Evolutionary conservation across 2,329 filamentous ascomycete genomes (phyloP).

Genomic region (Ascochyta lentis): DNA sequence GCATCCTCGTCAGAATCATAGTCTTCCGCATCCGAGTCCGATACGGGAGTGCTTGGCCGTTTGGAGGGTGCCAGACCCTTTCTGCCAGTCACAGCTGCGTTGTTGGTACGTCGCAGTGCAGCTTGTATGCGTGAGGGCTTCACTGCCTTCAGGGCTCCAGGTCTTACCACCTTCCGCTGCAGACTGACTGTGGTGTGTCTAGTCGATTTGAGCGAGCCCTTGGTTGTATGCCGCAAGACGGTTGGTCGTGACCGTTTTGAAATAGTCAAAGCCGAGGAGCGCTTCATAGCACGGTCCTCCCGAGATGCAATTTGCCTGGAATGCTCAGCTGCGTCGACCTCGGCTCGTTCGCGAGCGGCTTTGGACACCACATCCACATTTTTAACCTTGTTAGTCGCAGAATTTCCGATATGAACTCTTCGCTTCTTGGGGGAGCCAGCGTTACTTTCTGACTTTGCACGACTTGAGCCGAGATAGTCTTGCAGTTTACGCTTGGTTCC

Average conservation of each 20-base stretch:
- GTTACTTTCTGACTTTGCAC: conserved; percentile 29
- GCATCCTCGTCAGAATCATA: conserved; percentile 29
- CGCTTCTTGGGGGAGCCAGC: conserved; percentile 43
- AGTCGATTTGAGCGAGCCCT: conserved; percentile 24
- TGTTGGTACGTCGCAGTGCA: conserved; percentile 10
- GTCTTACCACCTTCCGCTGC: conserved; percentile 28
- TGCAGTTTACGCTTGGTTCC: conserved; percentile 47
- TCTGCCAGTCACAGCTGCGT: conserved; percentile 16
- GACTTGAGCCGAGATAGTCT: conserved; percentile 34
- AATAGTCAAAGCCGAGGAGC: conserved; percentile 24
- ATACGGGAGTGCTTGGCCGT: conserved; percentile 27
- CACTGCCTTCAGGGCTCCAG: conserved; percentile 34
- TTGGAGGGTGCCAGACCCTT: conserved; percentile 22
- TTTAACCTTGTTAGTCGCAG: conserved; percentile 32
- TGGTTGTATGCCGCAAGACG: conserved; percentile 14
- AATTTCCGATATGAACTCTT: conserved; percentile 26
- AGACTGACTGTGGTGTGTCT: conserved; percentile 34
- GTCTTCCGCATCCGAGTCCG: conserved; percentile 9
- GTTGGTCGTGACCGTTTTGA: conserved; percentile 21
- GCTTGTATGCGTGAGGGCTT: conserved; percentile 23
- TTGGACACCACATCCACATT: conserved; percentile 30
- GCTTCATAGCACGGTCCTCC: conserved; percentile 40
- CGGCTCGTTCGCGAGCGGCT: conserved; percentile 34
- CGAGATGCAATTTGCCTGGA: conserved; percentile 42
- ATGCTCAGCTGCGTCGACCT: conserved; percentile 35